Base-by-base conservation (phyloP, 495 filamentous ascomycete genomes). In the Corynascus novoguineensis region DNA sequence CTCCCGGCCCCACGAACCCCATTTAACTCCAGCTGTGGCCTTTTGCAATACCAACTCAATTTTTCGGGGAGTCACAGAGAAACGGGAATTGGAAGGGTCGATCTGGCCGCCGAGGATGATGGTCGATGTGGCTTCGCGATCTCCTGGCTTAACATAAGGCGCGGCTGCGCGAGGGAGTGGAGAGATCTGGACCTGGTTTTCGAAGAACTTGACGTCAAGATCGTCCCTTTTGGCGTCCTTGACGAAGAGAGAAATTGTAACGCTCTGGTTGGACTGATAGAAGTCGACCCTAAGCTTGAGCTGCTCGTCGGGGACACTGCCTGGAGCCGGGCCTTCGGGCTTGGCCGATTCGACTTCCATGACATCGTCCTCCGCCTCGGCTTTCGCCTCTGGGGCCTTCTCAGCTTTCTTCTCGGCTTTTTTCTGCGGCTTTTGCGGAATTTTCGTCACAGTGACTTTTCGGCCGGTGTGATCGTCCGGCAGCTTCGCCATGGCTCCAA, bases 31-130 rank as follows among this genome's bases (percentile, higher is more conserved):
- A 0, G 81, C 71, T 0, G 58, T 75, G 25, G 74, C 69, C 71
- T 97, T 98, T 27, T 75, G 75, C 24, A 98, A 77, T 1, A 76
- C 75, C 29, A 97, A 72, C 69, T 97, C 93, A 51, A 97, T 83
- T 70, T 97, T 98, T 48, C 86, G 88, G 5, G 85, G 75, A 44
- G 87, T 85, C 27, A 90, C 81, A 8, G 78, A 78, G 64, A 74
- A 83, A 19, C 75, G 83, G 24, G 82, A 88, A 19, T 74, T 61
- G 9, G 77, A 60, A 0, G 83, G 69, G 38, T 87, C 79, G 60
- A 98, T 83, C 9, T 74, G 62, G 19, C 81, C 83, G 62, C 75
- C 89, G 8, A 96, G 81, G 37, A 88, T 76, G 38, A 96, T 71
- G 0, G 83, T 83, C 51, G 88, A 88, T 41, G 61, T 58, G 19